Evolutionary conservation across 2,329 filamentous ascomycete genomes (phyloP), one percentile per base, ranked within the genome.

Genomic region (Ophiostoma sp.): DNA sequence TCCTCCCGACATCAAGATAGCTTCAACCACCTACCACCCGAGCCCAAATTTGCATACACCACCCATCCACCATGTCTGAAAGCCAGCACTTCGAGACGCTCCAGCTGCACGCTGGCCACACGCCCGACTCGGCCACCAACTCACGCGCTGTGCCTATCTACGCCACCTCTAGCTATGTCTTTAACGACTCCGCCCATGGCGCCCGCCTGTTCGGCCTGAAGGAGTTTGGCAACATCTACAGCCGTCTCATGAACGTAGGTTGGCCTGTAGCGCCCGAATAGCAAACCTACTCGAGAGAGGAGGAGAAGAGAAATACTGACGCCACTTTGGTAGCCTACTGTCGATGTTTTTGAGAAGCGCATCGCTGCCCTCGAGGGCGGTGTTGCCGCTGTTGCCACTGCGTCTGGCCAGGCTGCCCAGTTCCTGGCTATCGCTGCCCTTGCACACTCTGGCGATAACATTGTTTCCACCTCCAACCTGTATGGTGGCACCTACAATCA

Each of bases 401-500:
- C 92, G 0, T 97, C 93, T 0, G 93, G 94, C 69, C 93, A 97
- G 79, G 87, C 91, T 3, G 94, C 94, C 1, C 93, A 97, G 77
- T 97, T 97, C 82, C 93, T 97, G 83, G 83, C 92, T 68, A 89
- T 97, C 75, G 84, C 87, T 38, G 88, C 93, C 6, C 87, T 98
- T n/a, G 92, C 92, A 4, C 87, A 92, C 70, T 85, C 88, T 0
- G 94, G 94, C 64, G 93, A 97, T 82, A 97, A 97, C 82, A 96
- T 97, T 74, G 86, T 97, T 66, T 89, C 92, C 12, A 97, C 94
- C 6, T 89, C 89, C 66, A 96, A 96, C 80, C 82, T 97, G 69
- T 97, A 97, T 79, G 93, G 93, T 72, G 93, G 93, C 77, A 97
- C 94, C 16, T 97, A 97, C 83, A 97, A 98, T 81, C 94, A 97